Evolutionary conservation across 2,329 filamentous ascomycete genomes (phyloP).

Genomic region (Alternaria sp.): DNA sequence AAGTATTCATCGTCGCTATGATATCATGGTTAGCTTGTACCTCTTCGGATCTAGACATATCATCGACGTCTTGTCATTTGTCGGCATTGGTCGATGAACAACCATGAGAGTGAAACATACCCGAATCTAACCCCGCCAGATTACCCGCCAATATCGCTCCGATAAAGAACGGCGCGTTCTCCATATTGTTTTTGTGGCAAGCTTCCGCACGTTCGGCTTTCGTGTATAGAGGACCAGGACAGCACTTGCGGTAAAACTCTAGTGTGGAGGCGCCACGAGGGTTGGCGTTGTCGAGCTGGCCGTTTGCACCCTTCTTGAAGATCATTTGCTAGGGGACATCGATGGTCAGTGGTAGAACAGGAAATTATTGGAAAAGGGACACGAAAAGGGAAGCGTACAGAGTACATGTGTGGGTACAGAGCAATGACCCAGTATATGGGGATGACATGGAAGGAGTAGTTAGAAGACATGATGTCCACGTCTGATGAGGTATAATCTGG

Average conservation of each 20-base stretch:
- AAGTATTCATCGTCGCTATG: neutral
- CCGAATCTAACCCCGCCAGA: neutral
- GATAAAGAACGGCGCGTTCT: neutral
- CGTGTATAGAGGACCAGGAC: rapidly evolving
- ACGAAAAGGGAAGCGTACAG: no score
- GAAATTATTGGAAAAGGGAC: no score
- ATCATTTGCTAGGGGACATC: no score
- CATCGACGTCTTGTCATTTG: no score
- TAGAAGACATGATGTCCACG: neutral
- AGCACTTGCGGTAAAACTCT: neutral
- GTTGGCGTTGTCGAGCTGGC: neutral
- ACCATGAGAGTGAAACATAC: neutral
- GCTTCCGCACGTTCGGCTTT: neutral
- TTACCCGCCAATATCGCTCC: neutral
- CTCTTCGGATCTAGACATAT: no score
- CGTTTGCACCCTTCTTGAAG: neutral
- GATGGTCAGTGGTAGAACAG: no score
- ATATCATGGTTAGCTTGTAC: neutral
- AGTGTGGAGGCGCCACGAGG: neutral
- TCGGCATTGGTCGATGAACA: no score
- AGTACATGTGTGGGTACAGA: no score
- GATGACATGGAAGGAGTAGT: neutral
- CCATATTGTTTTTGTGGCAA: neutral
- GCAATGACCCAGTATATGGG: neutral
- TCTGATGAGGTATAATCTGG: no score